A percentile compares a stretch with the other conserved stretches of the same genome.
Conservation (phyloP, 768 basidiomycete species). For the Mrakia hoshinonis region DNA sequence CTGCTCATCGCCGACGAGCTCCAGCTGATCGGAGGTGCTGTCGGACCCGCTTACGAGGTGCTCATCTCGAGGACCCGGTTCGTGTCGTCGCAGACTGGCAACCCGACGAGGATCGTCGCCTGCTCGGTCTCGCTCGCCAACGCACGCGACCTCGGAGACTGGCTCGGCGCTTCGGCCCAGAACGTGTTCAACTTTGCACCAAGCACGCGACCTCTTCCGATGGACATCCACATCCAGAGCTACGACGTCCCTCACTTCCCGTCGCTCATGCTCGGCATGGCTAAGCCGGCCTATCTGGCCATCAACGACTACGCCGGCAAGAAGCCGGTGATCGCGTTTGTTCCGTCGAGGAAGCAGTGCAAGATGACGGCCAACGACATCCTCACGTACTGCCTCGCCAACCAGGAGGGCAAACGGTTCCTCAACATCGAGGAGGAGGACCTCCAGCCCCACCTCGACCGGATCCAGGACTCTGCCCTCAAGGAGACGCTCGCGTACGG, state of each 20-base stretch:
- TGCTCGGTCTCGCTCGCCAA: constrained; percentile 93
- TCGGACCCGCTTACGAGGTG: constrained; percentile 93
- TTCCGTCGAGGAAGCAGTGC: constrained; percentile 86
- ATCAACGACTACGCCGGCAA: constrained; percentile 75
- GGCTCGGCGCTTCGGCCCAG: constrained; percentile 90
- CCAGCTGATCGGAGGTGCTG: constrained; percentile 86
- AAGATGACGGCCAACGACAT: constrained; percentile 88
- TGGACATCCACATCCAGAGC: constrained; percentile 94
- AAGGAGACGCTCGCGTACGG: constrained; percentile 78
- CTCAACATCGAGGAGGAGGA: constrained; percentile 76
- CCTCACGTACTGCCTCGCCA: constrained; percentile 75
- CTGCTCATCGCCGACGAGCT: constrained; percentile 91
- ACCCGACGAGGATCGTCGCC: constrained; percentile 83
- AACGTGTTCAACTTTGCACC: constrained; percentile 98
- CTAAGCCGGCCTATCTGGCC: constrained; percentile 91
- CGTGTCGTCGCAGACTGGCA: constrained; percentile 83
- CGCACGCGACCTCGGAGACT: constrained; percentile 89
- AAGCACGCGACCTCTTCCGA: constrained; percentile 88
- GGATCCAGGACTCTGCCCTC: constrained; percentile 64
- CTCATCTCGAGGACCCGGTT: constrained; percentile 94
- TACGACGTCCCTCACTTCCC: constrained; percentile 97
- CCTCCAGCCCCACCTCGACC: constrained; percentile 78
- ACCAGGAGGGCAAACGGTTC: constrained; percentile 75
- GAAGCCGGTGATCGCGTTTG: constrained; percentile 85
- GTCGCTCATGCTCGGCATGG: constrained; percentile 97